Percentiles rank a stretch among this genome's conserved stretches.
These are phyloP conservation scores for Basidioascus undulatus DNA, from an alignment of 768 basidiomycete species.

Conservation along the genomic window DNA sequence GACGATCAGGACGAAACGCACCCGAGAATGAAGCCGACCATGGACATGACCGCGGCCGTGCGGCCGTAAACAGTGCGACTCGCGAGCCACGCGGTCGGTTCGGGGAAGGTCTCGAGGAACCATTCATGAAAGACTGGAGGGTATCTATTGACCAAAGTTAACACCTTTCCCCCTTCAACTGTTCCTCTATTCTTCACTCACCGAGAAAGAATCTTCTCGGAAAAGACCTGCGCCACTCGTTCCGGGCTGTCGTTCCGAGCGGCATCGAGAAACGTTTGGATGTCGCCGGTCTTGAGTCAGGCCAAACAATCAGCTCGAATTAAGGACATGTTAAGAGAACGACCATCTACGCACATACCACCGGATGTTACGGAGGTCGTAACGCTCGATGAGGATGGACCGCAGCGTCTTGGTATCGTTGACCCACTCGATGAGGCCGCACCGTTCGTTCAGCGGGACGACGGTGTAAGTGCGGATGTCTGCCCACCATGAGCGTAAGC, in stretches of 20 bases:
- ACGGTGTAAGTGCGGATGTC: conserved; percentile 96
- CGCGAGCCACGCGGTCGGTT: conserved; percentile 80
- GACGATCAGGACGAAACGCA: conserved; percentile 19
- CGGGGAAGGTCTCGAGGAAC: conserved; percentile 92
- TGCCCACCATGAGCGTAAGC: conserved; percentile 14
- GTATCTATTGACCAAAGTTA: conserved; percentile 24
- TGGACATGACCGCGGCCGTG: conserved; percentile 90
- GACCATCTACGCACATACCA: conserved; percentile 29
- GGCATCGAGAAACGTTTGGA: conserved; percentile 15
- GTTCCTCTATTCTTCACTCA: conserved; percentile 17
- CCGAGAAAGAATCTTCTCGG: conserved; percentile 31
- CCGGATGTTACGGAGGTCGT: conserved; percentile 28
- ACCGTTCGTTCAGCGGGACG: conserved; percentile 90
- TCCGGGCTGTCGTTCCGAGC: conserved; percentile 9
- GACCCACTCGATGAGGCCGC: conserved; percentile 97
- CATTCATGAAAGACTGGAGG: conserved; percentile 86
- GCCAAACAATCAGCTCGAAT: too few species aligned
- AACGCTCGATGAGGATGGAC: conserved; percentile 41
- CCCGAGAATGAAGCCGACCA: conserved; percentile 95
- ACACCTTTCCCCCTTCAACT: not conserved
- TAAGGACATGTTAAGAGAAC: too few species aligned
- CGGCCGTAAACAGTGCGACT: conserved; percentile 66
- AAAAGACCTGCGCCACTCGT: conserved; percentile 16
- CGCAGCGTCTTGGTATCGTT: conserved; percentile 71
- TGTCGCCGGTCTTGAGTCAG: conserved; percentile 18